Evolutionary conservation across 768 basidiomycete genomes (phyloP).

Genomic region (Termitomyces titanicus): DNA sequence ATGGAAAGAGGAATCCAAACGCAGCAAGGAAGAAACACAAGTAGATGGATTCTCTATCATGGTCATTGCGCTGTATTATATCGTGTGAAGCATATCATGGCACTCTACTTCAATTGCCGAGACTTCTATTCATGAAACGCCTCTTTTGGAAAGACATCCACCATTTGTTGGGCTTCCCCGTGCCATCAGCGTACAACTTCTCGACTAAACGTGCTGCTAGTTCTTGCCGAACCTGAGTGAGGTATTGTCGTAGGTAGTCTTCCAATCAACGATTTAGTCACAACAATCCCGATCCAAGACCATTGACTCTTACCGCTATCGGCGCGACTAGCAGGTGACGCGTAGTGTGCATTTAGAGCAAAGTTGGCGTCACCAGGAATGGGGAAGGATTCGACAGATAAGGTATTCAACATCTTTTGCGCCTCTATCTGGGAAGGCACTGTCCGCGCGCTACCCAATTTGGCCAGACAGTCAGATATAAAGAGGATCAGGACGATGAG

Average conservation of each 20-base stretch:
- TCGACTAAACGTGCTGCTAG: conserved; percentile 83
- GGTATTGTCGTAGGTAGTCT: conserved; percentile 90
- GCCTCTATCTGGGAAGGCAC: conserved; percentile 81
- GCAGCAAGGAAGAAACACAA: conserved; percentile 57
- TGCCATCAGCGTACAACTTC: conserved; percentile 87
- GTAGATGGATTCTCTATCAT: conserved; percentile 29
- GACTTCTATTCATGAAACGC: conserved; percentile 90
- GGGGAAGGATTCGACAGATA: conserved; percentile 90
- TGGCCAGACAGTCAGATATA: conserved; percentile 94
- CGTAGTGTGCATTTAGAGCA: conserved; percentile 89
- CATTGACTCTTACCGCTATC: conserved; percentile 63
- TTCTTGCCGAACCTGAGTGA: conserved; percentile 92
- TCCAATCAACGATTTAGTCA: conserved; percentile 10
- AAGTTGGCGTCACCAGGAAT: conserved; percentile 97
- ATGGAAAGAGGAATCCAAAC: conserved; percentile 89
- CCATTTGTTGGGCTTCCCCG: conserved; percentile 97
- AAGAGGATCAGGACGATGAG: conserved; percentile 97
- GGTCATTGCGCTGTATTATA: conserved; percentile 8
- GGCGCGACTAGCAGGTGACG: conserved; percentile 65
- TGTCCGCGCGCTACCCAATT: conserved; percentile 71
- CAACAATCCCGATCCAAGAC: not conserved
- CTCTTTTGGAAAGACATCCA: conserved; percentile 99
- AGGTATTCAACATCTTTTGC: conserved; percentile 81
- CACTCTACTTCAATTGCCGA: conserved; percentile 52
- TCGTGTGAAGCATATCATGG: conserved; percentile 12